Evolutionary conservation across 257 asterid species (phyloP).

Genomic region (Nicotiana benthamiana): DNA sequence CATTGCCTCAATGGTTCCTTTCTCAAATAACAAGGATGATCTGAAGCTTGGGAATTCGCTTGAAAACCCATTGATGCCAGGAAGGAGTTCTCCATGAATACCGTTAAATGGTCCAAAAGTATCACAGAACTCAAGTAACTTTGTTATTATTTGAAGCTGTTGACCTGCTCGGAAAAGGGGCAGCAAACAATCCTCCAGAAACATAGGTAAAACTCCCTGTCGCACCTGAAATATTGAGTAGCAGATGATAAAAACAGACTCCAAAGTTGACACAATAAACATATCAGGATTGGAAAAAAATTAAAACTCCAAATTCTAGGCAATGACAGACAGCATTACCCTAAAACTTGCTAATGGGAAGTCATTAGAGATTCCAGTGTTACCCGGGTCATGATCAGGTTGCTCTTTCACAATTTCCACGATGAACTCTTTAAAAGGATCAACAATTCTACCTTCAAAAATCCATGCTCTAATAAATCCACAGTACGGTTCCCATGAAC

Average conservation of each 20-base stretch:
- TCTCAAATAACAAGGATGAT: constrained; percentile 69
- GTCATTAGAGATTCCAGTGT: constrained; percentile 29
- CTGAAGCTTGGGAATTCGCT: constrained; percentile 45
- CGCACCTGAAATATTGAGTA: constrained; percentile 49
- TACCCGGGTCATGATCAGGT: constrained; percentile 24
- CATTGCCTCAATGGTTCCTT: constrained; percentile 49
- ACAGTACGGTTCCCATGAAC: constrained; percentile 80
- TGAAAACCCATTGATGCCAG: constrained; percentile 46
- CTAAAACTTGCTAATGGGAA: constrained; percentile 54
- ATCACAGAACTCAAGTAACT: constrained; percentile 67
- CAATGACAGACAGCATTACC: constrained; percentile 44
- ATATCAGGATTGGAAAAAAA: constrained; percentile 9
- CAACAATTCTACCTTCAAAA: constrained; percentile 69
- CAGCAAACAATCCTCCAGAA: constrained; percentile 65
- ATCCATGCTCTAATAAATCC: constrained; percentile 91
- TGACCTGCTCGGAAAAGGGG: constrained; percentile 94
- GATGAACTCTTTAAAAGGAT: constrained; percentile 74
- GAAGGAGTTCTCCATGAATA: constrained; percentile 55
- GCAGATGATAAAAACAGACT: constrained; percentile 19
- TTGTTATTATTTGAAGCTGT: constrained; percentile 87
- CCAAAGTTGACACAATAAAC: too few relatives aligned
- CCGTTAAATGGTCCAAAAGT: constrained; percentile 36
- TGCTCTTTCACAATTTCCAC: constrained; percentile 45
- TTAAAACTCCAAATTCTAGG: constrained; percentile 12
- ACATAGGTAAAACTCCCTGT: constrained; percentile 81